Evolutionary conservation across 768 basidiomycete genomes (phyloP).

Genomic region (Megacollybia marginata): DNA sequence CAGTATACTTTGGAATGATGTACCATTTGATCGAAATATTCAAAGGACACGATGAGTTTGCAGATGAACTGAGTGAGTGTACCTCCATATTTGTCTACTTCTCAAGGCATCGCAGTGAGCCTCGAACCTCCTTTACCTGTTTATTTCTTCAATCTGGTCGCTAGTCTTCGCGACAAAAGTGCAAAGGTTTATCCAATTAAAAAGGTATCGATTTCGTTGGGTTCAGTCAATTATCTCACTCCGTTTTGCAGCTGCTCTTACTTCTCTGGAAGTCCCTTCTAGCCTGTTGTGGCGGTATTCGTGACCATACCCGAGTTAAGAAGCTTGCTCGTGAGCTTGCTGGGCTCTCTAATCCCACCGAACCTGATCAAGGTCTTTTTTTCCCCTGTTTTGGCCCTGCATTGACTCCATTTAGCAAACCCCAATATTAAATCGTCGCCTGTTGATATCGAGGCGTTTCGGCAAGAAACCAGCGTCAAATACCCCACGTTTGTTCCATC

Average conservation of each 20-base stretch:
- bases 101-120: slow-evolving; percentile 55
- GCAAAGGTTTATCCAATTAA: slow-evolving; percentile 96
- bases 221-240: slow-evolving; percentile 4
- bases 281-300: slow-evolving; percentile 88
- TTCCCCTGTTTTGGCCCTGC: slow-evolving; percentile 1
- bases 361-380: slow-evolving; percentile 32
- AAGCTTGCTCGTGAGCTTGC: slow-evolving; percentile 79
- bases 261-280: slow-evolving; percentile 93
- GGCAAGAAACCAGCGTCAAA: slow-evolving; percentile 87
- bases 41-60: slow-evolving; percentile 90
- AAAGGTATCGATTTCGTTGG: slow-evolving; percentile 48
- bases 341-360: slow-evolving; percentile 52
- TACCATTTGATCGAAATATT: slow-evolving; percentile 94
- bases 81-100: neutral
- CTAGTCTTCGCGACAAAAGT: slow-evolving; percentile 84
- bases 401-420: slow-evolving; percentile 23
- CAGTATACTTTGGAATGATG: slow-evolving; percentile 89
- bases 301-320: slow-evolving; percentile 79
- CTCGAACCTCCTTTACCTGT: slow-evolving; percentile 91
- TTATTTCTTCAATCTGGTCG: slow-evolving; percentile 86
- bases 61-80: slow-evolving; percentile 88
- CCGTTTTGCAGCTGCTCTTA: slow-evolving; percentile 63
- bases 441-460: slow-evolving; percentile 83
- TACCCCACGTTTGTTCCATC: slow-evolving; percentile 89
- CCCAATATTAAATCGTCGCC: slow-evolving; percentile 84